Evolutionary conservation across 257 asterid genomes (phyloP).

Genomic region (Solanum medicagineum): DNA sequence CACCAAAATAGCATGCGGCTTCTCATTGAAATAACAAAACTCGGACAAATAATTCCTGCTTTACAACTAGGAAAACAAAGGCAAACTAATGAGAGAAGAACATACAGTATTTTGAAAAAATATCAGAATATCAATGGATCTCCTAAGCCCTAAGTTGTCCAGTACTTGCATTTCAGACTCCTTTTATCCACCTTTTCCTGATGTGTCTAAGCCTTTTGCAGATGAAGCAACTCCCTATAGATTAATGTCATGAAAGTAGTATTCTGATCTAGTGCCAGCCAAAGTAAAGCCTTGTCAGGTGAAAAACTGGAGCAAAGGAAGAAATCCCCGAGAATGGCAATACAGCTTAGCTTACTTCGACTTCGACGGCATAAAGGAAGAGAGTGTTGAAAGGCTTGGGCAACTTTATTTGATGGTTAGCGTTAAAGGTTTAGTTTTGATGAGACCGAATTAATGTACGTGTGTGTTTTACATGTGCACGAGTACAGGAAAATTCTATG

Average conservation of each 20-base stretch:
- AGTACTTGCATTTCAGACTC: background rate
- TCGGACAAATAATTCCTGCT: background rate
- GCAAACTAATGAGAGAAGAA: background rate
- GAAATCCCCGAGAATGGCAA: background rate
- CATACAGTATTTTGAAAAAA: background rate
- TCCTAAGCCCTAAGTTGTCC: background rate
- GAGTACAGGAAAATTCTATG: background rate
- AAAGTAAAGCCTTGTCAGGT: background rate
- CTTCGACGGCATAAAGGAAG: background rate
- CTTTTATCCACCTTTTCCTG: background rate
- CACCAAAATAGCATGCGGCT: background rate
- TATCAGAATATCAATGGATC: background rate
- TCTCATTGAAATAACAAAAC: background rate
- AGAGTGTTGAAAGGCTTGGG: background rate
- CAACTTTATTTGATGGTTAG: background rate
- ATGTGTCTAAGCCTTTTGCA: background rate
- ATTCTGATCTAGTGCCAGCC: background rate
- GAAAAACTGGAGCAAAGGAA: background rate
- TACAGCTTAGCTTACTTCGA: background rate
- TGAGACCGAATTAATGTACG: background rate
- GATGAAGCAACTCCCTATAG: background rate
- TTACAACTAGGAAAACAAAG: background rate
- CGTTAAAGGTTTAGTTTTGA: background rate
- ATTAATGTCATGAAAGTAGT: background rate
- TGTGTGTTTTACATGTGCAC: background rate